Conservation (phyloP, 164 flowering plant species). For the Annona squamosa region DNA sequence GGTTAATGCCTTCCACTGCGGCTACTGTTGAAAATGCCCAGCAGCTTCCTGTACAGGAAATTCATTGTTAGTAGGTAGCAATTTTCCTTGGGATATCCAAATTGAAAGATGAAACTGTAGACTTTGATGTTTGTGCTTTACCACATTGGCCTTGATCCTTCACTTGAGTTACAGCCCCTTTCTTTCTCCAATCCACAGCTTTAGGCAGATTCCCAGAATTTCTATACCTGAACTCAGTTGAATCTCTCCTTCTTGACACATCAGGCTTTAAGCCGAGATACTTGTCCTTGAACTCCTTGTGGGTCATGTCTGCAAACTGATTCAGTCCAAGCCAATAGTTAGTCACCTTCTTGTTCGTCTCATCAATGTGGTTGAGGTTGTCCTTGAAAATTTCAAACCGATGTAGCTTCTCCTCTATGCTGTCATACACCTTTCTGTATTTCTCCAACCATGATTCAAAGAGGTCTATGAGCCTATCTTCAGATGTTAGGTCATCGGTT, state of each 20-base stretch:
- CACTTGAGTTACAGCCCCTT: constrained; percentile 14
- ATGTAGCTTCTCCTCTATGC: constrained; percentile 56
- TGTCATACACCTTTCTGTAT: constrained; percentile 47
- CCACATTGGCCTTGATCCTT: constrained; percentile 76
- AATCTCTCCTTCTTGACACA: constrained; percentile 18
- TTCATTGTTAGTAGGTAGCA: background rate
- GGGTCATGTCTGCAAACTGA: constrained; percentile 70
- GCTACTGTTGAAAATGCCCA: constrained; percentile 93
- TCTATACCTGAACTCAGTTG: constrained; percentile 26
- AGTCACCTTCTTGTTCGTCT: constrained; percentile 44
- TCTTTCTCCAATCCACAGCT: constrained; percentile 41
- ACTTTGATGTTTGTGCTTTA: background rate
- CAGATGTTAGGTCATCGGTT: constrained; percentile 41
- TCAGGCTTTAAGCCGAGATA: constrained; percentile 50
- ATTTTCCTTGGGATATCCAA: background rate
- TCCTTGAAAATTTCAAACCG: constrained; percentile 73
- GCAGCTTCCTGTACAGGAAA: constrained; percentile 56
- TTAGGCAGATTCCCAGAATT: constrained; percentile 52
- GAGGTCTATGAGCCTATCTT: constrained; percentile 49
- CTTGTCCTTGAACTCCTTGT: constrained; percentile 60
- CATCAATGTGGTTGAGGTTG: constrained; percentile 66
- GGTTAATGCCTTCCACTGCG: constrained; percentile 82
- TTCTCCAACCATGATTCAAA: constrained; percentile 64
- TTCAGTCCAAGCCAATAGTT: constrained; percentile 82
- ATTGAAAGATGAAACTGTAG: background rate